Conservation (phyloP, 352 stramenopile genomes). For the Lagenidium giganteum region DNA sequence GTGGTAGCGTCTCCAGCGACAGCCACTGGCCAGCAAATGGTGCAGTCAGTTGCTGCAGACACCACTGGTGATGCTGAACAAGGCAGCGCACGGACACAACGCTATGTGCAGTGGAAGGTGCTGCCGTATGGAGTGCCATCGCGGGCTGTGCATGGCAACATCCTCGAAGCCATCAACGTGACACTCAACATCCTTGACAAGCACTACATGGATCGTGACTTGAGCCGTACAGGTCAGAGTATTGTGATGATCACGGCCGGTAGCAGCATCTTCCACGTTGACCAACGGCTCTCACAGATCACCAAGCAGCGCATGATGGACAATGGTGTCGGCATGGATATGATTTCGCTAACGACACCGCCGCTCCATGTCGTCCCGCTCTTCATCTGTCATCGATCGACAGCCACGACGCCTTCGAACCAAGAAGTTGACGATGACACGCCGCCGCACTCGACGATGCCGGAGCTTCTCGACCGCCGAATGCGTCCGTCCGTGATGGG, state of each 20-base stretch:
- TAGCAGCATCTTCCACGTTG: conserved; percentile 95
- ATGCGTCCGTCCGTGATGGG: neutral
- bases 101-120: conserved; percentile 56
- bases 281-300: conserved; percentile 90
- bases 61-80: neutral
- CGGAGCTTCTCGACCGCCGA: neutral
- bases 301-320: conserved; percentile 99
- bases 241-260: conserved; percentile 96
- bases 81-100: neutral
- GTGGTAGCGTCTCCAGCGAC: neutral
- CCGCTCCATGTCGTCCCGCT: conserved; percentile 97
- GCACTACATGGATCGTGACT: conserved; percentile 97
- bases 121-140: conserved; percentile 82
- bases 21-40: too few species aligned
- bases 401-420: neutral
- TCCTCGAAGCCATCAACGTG: conserved; percentile 98
- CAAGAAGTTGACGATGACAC: too few species aligned
- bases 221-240: conserved; percentile 93
- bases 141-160: conserved; percentile 93
- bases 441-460: too few species aligned
- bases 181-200: conserved; percentile 98
- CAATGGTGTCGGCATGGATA: conserved; percentile 98
- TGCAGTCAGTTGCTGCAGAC: neutral
- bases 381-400: conserved; percentile 92
- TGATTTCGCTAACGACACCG: conserved; percentile 92